Conservation (phyloP, 169 alveolate species). For the Cryptosporidium meleagridis region DNA sequence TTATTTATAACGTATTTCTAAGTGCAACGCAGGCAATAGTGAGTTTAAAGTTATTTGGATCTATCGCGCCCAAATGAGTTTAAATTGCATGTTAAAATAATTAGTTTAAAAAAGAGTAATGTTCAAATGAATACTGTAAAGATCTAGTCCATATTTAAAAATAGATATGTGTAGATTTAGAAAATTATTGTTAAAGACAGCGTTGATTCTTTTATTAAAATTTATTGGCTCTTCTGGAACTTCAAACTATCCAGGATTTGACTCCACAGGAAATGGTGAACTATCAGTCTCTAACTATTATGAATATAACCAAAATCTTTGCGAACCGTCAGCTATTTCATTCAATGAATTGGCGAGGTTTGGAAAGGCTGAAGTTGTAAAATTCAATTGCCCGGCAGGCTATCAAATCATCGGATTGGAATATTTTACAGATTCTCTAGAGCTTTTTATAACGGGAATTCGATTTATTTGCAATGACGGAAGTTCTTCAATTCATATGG, state of each 20-base stretch:
- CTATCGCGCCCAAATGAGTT: slow-evolving; percentile 60
- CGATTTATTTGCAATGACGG: slow-evolving; percentile 39
- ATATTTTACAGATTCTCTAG: slow-evolving; percentile 46
- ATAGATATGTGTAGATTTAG: background rate
- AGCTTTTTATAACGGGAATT: slow-evolving; percentile 45
- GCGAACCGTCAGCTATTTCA: slow-evolving; percentile 50
- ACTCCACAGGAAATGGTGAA: slow-evolving; percentile 36
- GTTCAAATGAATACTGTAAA: background rate
- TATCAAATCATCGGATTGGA: slow-evolving; percentile 24
- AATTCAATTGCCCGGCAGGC: slow-evolving; percentile 27
- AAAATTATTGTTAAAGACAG: background rate
- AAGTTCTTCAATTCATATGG: slow-evolving; percentile 12
- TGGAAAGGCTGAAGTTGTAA: slow-evolving; percentile 28
- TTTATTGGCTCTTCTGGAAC: background rate
- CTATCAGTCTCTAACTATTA: slow-evolving; percentile 9
- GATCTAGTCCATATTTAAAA: background rate
- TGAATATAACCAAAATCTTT: background rate
- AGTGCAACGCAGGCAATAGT: background rate
- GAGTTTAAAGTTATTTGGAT: slow-evolving; percentile 11
- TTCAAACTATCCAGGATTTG: slow-evolving; percentile 14
- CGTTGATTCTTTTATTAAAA: background rate
- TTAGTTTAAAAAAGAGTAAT: background rate
- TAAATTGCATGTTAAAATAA: slow-evolving; percentile 7
- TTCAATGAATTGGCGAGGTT: slow-evolving; percentile 13
- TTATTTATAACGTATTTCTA: background rate